Evolutionary conservation across 192 early-diverging fungal genomes (phyloP).

Genomic region (Anaeromyces robustus): DNA sequence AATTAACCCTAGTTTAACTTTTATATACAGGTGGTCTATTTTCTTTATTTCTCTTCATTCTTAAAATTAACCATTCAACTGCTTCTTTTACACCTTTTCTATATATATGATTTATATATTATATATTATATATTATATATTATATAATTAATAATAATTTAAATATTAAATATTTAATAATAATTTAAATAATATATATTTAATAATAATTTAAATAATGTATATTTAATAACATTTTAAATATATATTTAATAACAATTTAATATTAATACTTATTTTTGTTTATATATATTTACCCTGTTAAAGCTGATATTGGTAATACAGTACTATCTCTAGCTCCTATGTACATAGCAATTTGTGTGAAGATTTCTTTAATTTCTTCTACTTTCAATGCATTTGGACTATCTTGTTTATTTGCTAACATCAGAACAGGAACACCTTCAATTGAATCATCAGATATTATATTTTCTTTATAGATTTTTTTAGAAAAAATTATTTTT

Average conservation of each 20-base stretch:
- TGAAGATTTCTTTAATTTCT: slow-evolving; percentile 81
- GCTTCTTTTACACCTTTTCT: slow-evolving; percentile 72
- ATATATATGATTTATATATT: slow-evolving; percentile 2
- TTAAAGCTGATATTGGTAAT: slow-evolving; percentile 59
- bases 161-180: too few species aligned
- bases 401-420: slow-evolving; percentile 89
- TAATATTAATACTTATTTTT: neutral
- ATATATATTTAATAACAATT: too few species aligned
- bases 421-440: slow-evolving; percentile 76
- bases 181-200: too few species aligned
- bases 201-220: too few species aligned
- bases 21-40: slow-evolving; percentile 59
- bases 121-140: too few species aligned
- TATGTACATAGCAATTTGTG: slow-evolving; percentile 64
- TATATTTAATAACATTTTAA: too few species aligned
- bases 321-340: slow-evolving; percentile 79
- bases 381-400: slow-evolving; percentile 52
- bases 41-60: slow-evolving; percentile 66
- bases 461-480: slow-evolving; percentile 42
- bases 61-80: slow-evolving; percentile 77
- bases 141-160: too few species aligned
- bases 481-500: too few species aligned
- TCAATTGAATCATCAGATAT: slow-evolving; percentile 57
- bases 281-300: slow-evolving; percentile 41
- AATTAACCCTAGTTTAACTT: neutral